Evolutionary conservation across 306 rosid species (phyloP).

Genomic region (Quercus dentata): DNA sequence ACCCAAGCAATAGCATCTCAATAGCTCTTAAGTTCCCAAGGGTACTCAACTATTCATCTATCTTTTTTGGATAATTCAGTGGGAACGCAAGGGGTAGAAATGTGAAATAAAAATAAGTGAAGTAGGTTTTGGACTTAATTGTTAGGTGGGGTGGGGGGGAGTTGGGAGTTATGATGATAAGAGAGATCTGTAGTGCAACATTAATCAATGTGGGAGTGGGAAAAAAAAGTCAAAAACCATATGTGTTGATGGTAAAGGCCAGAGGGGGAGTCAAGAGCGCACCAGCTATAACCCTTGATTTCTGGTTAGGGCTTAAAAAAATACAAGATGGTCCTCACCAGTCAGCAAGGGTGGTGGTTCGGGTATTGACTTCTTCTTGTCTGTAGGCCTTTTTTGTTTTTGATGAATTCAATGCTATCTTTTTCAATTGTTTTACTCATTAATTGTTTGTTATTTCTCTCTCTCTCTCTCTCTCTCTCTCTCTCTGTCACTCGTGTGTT

Average conservation of each 20-base stretch:
- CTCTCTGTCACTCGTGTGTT: not conserved
- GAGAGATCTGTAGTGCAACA: not conserved
- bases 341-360: slow-evolving; percentile 85
- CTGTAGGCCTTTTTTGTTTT: slow-evolving; percentile 37
- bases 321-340: slow-evolving; percentile 26
- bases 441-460: not conserved
- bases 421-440: not conserved
- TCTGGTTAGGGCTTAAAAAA: slow-evolving; percentile 31
- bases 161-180: not conserved
- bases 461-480: not conserved
- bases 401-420: slow-evolving; percentile 23
- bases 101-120: not conserved
- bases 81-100: not conserved
- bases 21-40: too few species aligned
- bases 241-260: slow-evolving; percentile 25
- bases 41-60: not conserved
- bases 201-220: slow-evolving; percentile 11
- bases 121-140: not conserved
- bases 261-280: slow-evolving; percentile 98
- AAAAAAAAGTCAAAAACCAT: too few species aligned
- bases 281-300: slow-evolving; percentile 75
- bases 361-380: slow-evolving; percentile 98
- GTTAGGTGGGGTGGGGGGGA: slow-evolving; percentile 20
- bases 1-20: slow-evolving; percentile 30
- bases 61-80: slow-evolving; percentile 3